Evolutionary conservation across 139 green algal genomes (phyloP), one percentile per base, ranked within the genome.

Genomic region (Chlorella sorokiniana): DNA sequence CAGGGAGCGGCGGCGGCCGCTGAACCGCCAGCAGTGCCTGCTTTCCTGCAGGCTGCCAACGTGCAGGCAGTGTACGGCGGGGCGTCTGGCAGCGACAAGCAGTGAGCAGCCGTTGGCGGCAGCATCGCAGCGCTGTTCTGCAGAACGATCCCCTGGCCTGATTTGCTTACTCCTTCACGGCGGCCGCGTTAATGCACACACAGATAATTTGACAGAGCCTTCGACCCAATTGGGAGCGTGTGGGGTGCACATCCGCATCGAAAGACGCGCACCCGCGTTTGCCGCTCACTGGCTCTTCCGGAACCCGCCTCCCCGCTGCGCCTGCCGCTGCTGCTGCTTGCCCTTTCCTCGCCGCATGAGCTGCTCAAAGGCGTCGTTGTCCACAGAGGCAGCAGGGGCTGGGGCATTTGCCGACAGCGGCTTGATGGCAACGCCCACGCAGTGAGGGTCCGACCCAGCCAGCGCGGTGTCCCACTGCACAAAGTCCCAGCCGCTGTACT

Each of bases 391-490:
- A n/a, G 1, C 27, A 4, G 40, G 35, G 23, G 37, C 41, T 40
- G 40, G 20, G 41, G 56, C 75, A 25, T 25, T n/a, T 5, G 59
- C 59, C 0, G 40, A 8, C 11, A 85, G 78, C 63, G 78, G 64
- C 73, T 89, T 93, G 35, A 93, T 51, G 22, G 86, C 90, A 27
- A 94, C 79, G 0, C 89, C 90, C 31, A 92, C 86, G 0, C 85
- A 85, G 68, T 94, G 90, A 10, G 88, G 87, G 77, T 94, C 89
- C 37, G 79, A 67, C 29, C 76, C 84, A 7, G 83, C 52, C 48
- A 90, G 65, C 33, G 84, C 87, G 7, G 86, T 45, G 62, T 93
- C 90, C 81, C 68, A 87, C 76, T 91, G 70, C 20, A 82, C 76
- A 76, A 86, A 87, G 54, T 89, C 88, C 54, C 87, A 93, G 4